These are phyloP conservation scores for Hyaloscypha finlandica DNA, from an alignment of 495 filamentous ascomycete species.

Conservation along the genomic window DNA sequence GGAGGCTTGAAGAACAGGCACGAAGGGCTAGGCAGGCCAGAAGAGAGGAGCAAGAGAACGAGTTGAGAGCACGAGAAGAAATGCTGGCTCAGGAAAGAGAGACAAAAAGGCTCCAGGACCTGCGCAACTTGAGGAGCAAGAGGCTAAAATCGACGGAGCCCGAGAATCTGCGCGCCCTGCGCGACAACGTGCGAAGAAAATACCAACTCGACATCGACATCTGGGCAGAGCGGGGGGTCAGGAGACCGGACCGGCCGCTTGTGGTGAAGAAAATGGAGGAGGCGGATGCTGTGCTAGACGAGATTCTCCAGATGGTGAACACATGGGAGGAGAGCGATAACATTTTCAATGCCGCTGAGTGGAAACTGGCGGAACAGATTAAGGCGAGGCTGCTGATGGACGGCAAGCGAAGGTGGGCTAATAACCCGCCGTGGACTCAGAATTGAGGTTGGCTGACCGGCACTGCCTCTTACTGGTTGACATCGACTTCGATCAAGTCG, in stretches of 20 bases:
- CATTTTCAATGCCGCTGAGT: not conserved
- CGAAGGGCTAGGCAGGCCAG: too few relatives aligned
- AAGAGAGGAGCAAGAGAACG: not conserved
- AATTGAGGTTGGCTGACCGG: not conserved
- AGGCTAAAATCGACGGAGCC: not conserved
- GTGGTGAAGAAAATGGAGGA: conserved; percentile 12
- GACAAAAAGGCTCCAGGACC: not conserved
- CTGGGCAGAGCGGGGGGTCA: conserved; percentile 1
- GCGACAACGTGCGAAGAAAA: not conserved
- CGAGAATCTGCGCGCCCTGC: not conserved
- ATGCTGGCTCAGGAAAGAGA: not conserved
- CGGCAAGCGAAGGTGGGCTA: not conserved
- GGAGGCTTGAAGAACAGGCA: too few relatives aligned
- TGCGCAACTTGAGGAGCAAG: not conserved
- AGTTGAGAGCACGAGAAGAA: not conserved
- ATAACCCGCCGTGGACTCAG: not conserved
- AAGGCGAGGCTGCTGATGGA: not conserved
- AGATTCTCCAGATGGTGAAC: not conserved
- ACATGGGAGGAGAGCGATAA: not conserved
- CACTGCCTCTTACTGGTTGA: too few relatives aligned
- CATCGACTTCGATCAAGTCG: too few relatives aligned
- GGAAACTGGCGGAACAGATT: not conserved
- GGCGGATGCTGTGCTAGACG: conserved; percentile 11
- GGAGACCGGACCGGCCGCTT: not conserved
- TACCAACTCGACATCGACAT: conserved; percentile 14